Evolutionary conservation across 1,284 basidiomycete genomes (phyloP).

Genomic region (Leccinum olivaceoglutinosum): DNA sequence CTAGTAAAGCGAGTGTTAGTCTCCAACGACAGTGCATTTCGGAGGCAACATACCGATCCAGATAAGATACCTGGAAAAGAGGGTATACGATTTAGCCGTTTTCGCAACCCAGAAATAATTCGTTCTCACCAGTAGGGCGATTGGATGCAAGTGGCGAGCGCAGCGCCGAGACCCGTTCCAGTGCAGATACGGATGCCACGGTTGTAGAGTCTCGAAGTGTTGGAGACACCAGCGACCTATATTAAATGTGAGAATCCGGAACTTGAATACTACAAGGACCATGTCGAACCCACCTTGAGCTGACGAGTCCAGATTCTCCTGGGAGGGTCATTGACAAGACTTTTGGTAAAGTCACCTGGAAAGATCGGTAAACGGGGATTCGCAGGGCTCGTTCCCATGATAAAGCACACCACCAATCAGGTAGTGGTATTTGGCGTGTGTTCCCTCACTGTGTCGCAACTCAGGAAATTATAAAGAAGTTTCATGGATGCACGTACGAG

Average conservation of each 20-base stretch:
- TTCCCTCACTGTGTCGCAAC: conserved; percentile 47
- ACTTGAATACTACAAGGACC: not conserved
- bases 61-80: conserved; percentile 55
- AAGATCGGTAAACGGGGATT: conserved; percentile 3
- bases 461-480: conserved; percentile 6
- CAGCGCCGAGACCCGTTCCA: conserved; percentile 72
- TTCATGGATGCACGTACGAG: conserved; percentile 34
- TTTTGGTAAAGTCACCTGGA: conserved; percentile 64
- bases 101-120: not conserved
- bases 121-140: conserved; percentile 57
- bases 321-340: conserved; percentile 65
- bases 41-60: conserved; percentile 57
- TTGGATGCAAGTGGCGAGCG: conserved; percentile 69
- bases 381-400: not conserved
- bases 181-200: conserved; percentile 75
- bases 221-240: conserved; percentile 74
- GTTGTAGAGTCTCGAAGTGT: conserved; percentile 69
- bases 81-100: not conserved
- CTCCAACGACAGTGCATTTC: not conserved
- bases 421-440: conserved; percentile 67
- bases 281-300: conserved; percentile 47
- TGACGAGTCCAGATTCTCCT: conserved; percentile 66
- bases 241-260: conserved; percentile 8
- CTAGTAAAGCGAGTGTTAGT: conserved; percentile 28
- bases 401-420: conserved; percentile 61